Percentiles rank a stretch among this genome's conserved stretches.
phyloP scores from a whole-genome alignment of 805 yeast species.

The Ogataea paraovalis region DNA sequence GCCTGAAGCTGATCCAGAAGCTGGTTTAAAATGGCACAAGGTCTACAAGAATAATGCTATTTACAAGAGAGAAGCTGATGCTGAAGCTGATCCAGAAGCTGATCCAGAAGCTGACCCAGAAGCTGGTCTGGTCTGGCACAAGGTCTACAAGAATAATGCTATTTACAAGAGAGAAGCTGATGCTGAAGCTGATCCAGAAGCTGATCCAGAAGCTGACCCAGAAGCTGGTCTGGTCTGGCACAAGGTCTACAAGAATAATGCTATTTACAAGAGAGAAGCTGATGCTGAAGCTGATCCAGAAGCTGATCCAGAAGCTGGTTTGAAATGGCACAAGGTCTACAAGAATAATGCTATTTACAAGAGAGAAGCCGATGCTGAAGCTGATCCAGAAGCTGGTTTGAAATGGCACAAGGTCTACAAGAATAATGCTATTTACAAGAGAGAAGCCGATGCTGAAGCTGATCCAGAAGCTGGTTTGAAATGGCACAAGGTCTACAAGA shows the following conservation, averaged over 20 bases:
- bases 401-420: conserved; percentile 3
- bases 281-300: conserved; percentile 24
- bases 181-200: conserved; percentile 13
- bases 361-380: conserved; percentile 7
- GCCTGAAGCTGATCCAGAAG: conserved; percentile 11
- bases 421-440: conserved; percentile 18
- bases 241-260: conserved; percentile 9
- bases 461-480: not conserved
- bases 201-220: conserved; percentile 10
- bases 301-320: conserved; percentile 13
- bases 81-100: conserved; percentile 24
- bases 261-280: conserved; percentile 28
- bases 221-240: conserved; percentile 7
- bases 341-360: conserved; percentile 17
- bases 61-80: conserved; percentile 29
- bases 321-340: conserved; percentile 4
- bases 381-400: conserved; percentile 12
- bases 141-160: conserved; percentile 6
- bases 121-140: conserved; percentile 10
- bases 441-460: conserved; percentile 5
- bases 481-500: conserved; percentile 8
- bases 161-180: conserved; percentile 17
- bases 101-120: conserved; percentile 17
- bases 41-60: conserved; percentile 12
- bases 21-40: conserved; percentile 6